Base-by-base conservation (phyloP, 1,139 yeast species). In the Yamadazyma oceani region DNA sequence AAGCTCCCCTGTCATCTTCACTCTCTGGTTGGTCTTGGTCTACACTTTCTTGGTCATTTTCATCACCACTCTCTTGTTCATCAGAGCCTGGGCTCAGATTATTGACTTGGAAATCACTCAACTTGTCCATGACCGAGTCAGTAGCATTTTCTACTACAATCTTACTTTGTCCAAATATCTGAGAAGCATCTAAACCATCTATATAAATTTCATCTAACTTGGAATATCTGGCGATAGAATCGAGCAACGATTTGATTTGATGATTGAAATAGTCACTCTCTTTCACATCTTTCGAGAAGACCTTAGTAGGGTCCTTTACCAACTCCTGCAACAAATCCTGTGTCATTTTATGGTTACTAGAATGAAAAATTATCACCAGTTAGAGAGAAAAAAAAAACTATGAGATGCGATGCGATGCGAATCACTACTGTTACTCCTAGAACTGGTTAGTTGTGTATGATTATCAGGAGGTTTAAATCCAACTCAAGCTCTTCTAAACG, bases 101-200 rank as follows among this genome's bases (percentile, higher is more conserved):
- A 7, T 39, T 46, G 2, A 39, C 50, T 9, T 39, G 52, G 38
- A 75, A 53, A 33, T 38, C 49, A 32, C 34, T 42, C 31, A 41
- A 40, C 38, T 36, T 47, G 42, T 66, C 72, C 46, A 71, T 66
- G 37, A 85, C 64, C 39, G 70, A 38, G 33, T 53, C 53, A 5
- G 56, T 55, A 9, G 55, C 58, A 14, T 55, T 59, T 36, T 60
- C 66, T 32, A 88, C 69, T 21, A 92, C 83, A 67, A 92, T 75
- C 60, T 85, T 87, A 3, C 88, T 82, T 60, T 92, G 97, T 38
- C 95, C 95, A 87, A 90, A 92, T 0, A 92, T 90, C 58, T 92
- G 97, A 30, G 85, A 78, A 12, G 96, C 82, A 57, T 87, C 96
- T 41, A 92, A 69, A 1, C 97, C 97, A 38, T 88, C 95, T 17